These are phyloP conservation scores for Glarea lozoyensis DNA, from an alignment of 495 filamentous ascomycete species.

Conservation along the genomic window DNA sequence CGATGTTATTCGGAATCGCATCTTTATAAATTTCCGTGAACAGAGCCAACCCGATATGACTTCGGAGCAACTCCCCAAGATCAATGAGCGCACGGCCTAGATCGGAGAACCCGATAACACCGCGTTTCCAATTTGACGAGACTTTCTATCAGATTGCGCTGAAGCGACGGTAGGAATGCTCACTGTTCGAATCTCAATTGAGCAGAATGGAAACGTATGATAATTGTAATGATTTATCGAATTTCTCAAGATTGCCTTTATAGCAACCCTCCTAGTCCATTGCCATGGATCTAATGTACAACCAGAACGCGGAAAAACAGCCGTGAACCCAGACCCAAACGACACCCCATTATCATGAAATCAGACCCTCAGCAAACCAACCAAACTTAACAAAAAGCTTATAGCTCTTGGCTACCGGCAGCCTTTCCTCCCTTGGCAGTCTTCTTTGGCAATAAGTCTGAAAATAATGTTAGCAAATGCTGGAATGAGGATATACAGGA, in stretches of 20 bases:
- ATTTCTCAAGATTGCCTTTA: constrained; percentile 25
- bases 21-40: too few species aligned
- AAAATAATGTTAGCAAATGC: constrained; percentile 9
- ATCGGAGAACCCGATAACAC: too few species aligned
- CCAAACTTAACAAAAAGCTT: constrained; percentile 34
- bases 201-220: too few species aligned
- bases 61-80: too few species aligned
- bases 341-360: constrained; percentile 66
- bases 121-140: too few species aligned
- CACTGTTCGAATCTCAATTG: too few species aligned
- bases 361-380: constrained; percentile 49
- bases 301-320: constrained; percentile 70
- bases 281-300: constrained; percentile 90
- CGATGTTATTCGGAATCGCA: too few species aligned
- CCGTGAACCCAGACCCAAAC: constrained; percentile 79
- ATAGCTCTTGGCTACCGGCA: constrained; percentile 80
- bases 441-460: constrained; percentile 98
- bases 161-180: too few species aligned
- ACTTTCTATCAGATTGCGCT: too few species aligned
- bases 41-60: too few species aligned
- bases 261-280: constrained; percentile 45
- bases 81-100: too few species aligned
- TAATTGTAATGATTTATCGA: too few species aligned
- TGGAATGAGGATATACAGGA: constrained; percentile 6
- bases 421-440: constrained; percentile 86